Evolutionary conservation across 805 yeast species (phyloP).

Genomic region (Maudiozyma barnettii): DNA sequence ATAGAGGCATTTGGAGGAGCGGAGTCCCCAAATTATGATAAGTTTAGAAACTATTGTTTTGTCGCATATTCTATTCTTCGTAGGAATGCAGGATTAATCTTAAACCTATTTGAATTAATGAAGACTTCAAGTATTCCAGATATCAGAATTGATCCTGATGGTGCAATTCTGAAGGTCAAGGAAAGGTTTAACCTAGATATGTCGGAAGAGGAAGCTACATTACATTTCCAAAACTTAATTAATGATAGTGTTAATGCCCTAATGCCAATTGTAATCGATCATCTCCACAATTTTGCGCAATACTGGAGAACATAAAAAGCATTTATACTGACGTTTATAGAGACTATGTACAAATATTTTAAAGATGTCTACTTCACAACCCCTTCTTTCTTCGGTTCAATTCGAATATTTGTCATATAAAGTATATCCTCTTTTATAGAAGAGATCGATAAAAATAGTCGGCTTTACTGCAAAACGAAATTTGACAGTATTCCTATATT

Average conservation of each 20-base stretch:
- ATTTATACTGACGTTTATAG: background rate
- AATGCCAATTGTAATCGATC: slow-evolving; percentile 88
- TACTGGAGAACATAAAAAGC: slow-evolving; percentile 80
- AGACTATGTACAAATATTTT: too few relatives aligned
- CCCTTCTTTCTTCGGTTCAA: too few relatives aligned
- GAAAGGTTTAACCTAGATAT: slow-evolving; percentile 90
- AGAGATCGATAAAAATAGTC: background rate
- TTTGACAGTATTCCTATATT: background rate
- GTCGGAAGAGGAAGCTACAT: slow-evolving; percentile 92
- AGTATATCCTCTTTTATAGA: too few relatives aligned
- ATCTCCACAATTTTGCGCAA: slow-evolving; percentile 91
- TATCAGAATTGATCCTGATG: slow-evolving; percentile 69
- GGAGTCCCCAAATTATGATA: slow-evolving; percentile 70
- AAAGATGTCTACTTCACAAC: too few relatives aligned
- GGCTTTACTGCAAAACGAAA: background rate
- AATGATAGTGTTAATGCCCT: slow-evolving; percentile 92
- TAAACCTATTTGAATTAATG: slow-evolving; percentile 90
- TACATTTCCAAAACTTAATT: slow-evolving; percentile 88
- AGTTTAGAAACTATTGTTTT: slow-evolving; percentile 87
- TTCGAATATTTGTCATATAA: too few relatives aligned
- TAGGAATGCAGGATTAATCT: slow-evolving; percentile 78
- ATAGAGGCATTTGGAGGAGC: slow-evolving; percentile 98
- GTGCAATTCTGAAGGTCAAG: slow-evolving; percentile 82
- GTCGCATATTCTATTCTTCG: slow-evolving; percentile 86
- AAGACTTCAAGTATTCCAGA: slow-evolving; percentile 89